Evolutionary conservation across 306 rosid genomes (phyloP).

Genomic region (Fragaria vesca): DNA sequence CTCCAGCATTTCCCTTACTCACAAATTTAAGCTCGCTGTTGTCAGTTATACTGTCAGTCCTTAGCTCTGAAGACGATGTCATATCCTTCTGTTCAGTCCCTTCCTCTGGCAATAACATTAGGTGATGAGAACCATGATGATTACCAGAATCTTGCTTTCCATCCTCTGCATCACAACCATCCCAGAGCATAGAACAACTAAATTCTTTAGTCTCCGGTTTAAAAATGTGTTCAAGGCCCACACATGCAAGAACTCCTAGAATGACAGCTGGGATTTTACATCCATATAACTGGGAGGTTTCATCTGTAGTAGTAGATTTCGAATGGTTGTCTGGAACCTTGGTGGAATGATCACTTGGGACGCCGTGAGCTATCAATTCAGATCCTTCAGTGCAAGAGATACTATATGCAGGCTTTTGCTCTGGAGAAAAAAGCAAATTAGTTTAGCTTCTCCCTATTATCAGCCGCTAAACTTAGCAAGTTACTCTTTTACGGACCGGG

Average conservation of each 20-base stretch:
- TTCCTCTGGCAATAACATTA: neutral
- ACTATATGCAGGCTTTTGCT: neutral
- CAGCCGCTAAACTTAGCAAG: neutral
- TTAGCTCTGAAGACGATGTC: neutral
- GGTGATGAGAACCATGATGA: neutral
- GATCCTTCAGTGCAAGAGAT: neutral
- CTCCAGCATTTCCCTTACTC: neutral
- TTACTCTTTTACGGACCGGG: neutral
- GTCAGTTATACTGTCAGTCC: neutral
- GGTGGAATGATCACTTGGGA: neutral
- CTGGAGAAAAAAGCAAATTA: neutral
- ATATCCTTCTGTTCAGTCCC: neutral
- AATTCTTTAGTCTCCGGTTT: conserved; percentile 12
- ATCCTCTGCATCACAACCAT: neutral
- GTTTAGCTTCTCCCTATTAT: neutral
- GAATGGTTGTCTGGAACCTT: neutral
- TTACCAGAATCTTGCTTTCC: neutral
- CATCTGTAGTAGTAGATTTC: conserved; percentile 22
- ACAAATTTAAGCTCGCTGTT: neutral
- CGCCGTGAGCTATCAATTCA: neutral
- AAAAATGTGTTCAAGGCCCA: conserved; percentile 20
- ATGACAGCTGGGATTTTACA: conserved; percentile 9
- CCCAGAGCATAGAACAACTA: conserved; percentile 14
- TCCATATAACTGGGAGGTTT: conserved; percentile 16
- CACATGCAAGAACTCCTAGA: conserved; percentile 17